Base-by-base conservation (phyloP, 805 yeast genomes). In the Maudiozyma serrabonitensis region DNA sequence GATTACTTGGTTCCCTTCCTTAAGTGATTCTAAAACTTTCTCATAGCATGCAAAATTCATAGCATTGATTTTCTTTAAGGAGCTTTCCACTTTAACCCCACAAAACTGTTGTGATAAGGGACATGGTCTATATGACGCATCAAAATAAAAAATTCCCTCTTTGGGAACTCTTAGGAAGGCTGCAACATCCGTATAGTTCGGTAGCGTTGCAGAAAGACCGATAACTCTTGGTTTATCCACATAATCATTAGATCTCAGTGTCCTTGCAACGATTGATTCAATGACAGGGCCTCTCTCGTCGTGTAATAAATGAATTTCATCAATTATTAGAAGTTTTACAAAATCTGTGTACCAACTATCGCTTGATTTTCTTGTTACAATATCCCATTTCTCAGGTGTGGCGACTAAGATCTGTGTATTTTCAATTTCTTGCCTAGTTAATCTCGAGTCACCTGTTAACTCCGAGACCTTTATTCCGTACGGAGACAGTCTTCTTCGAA, bases 371-470 rank as follows among this genome's bases (percentile, higher is more conserved):
- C 99, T 76, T 0, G 96, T 90, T 15, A 90, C 82, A 19, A 93
- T 87, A 69, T 93, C 98, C 98, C 98, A 91, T 61, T 90, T 91
- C 62, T 93, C 99, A 0, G 98, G 98, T 0, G 99, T 91, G 0
- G 96, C 87, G 1, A 91, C 95, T 45, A 91, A 69, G 5, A 91
- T 67, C 57, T 91, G 96, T 0, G 96, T 84, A 42, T 81, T 81
- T 1, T 75, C 66, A 31, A 91, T 81, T 63, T 91, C 95, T 52
- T 78, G 80, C 56, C 79, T 82, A 1, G 89, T 81, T 51, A 91
- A 68, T 46, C 81, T 79, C 9, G 88, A 78, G 59, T 91, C 99
- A 60, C 98, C 99, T 1, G 97, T 88, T 49, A 91, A 72, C 66
- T 91, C 98, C 45, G 80, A 82, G 1, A 90, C 97, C 6, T 68